These are phyloP conservation scores for Cladosporium sp. DNA, from an alignment of 2,329 filamentous ascomycete species.

Conservation along the genomic window DNA sequence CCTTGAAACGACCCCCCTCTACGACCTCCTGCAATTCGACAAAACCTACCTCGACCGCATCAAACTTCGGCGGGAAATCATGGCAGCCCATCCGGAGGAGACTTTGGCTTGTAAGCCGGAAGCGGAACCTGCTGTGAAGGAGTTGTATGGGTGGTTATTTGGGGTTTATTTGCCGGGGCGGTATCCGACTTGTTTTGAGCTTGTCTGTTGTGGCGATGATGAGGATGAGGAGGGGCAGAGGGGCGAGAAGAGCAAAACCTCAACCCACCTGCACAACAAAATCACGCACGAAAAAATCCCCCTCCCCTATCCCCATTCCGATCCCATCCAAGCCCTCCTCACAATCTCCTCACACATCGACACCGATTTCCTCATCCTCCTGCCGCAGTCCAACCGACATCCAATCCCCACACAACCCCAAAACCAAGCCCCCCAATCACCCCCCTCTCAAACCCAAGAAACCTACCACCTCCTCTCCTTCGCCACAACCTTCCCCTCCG, in stretches of 20 bases:
- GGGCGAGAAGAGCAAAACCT: slow-evolving; percentile 16
- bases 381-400: slow-evolving; percentile 40
- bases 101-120: slow-evolving; percentile 35
- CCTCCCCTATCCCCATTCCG: slow-evolving; percentile 31
- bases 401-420: slow-evolving; percentile 42
- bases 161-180: slow-evolving; percentile 53
- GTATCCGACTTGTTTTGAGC: slow-evolving; percentile 44
- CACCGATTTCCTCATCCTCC: slow-evolving; percentile 57
- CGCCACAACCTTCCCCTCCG: slow-evolving; percentile 53
- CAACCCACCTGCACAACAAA: slow-evolving; percentile 39
- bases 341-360: slow-evolving; percentile 53
- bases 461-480: slow-evolving; percentile 55
- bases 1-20: slow-evolving; percentile 49
- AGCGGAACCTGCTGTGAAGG: slow-evolving; percentile 47
- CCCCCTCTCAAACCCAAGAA: slow-evolving; percentile 57
- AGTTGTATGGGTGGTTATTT: slow-evolving; percentile 55
- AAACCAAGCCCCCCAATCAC: slow-evolving; percentile 47
- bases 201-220: slow-evolving; percentile 33
- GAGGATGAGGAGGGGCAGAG: too few species aligned
- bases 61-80: slow-evolving; percentile 44
- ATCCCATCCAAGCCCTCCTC: slow-evolving; percentile 40
- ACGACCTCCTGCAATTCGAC: slow-evolving; percentile 57
- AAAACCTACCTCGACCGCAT: slow-evolving; percentile 54
- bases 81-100: slow-evolving; percentile 42
- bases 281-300: slow-evolving; percentile 43